Evolutionary conservation across 306 rosid genomes (phyloP), one percentile per base, ranked within the genome.

Genomic region (Aeschynomene evenia): DNA sequence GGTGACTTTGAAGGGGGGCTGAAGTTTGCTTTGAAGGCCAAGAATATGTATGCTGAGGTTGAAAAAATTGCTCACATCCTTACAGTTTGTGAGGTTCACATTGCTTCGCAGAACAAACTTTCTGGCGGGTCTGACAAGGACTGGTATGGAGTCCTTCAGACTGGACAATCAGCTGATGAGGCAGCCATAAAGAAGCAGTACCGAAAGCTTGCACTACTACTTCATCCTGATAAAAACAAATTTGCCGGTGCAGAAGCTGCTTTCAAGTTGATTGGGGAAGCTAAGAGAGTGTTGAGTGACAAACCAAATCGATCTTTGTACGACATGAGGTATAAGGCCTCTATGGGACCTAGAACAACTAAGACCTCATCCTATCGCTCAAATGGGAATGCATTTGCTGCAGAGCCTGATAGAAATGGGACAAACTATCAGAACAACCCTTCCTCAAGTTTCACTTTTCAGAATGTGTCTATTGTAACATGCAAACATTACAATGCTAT

Each of bases 221-320:
- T 93, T 57, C 98, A 93, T 77, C 98, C 98, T 18, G 98, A 93
- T 78, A 93, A 93, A 76, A 93, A 90, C 60, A 90, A 88, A 52
- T 86, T 90, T 82, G 65, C 88, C 33, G 96, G 98, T 58, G 96
- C 98, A 0, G 98, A 93, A 73, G 86, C 94, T 77, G 98, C 98
- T 76, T 93, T 93, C 79, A 93, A 93, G 84, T 68, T 88, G 70
- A 74, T 90, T 53, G 95, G 86, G 51, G 96, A 93, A 75, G 98
- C 97, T 52, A 80, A 93, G 40, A 80, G 90, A 68, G 66, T 90
- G 23, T 87, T 93, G 54, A 23, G 77, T 20, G 97, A 93, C 83
- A 77, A 63, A 70, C 66, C 73, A 24, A 88, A 77, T 22, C 93
- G 94, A 4, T 56, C 76, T 21, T 9, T 52, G 2, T 85, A 77